Evolutionary conservation across 2,329 filamentous ascomycete genomes (phyloP).

Genomic region (Magnaporthales sp.): DNA sequence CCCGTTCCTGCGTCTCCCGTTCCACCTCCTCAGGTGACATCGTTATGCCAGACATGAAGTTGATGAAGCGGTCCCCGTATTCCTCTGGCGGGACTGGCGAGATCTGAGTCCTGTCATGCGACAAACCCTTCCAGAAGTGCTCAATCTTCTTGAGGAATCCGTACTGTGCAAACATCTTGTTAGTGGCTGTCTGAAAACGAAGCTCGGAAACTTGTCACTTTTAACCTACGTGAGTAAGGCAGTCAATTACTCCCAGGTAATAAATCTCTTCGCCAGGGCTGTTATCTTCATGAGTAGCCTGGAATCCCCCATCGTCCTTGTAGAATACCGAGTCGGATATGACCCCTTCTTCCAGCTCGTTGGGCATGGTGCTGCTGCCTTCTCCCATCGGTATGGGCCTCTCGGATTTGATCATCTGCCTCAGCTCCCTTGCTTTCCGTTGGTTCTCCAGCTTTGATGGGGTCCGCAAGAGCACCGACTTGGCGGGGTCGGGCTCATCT

Average conservation of each 20-base stretch:
- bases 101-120: constrained; percentile 75
- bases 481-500: constrained; percentile 46
- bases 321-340: constrained; percentile 74
- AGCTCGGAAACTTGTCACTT: neutral
- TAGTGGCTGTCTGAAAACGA: constrained; percentile 2
- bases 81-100: constrained; percentile 83
- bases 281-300: constrained; percentile 87
- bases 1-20: constrained; percentile 45
- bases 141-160: constrained; percentile 90
- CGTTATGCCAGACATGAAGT: constrained; percentile 84
- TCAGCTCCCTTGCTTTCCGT: constrained; percentile 80
- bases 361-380: constrained; percentile 76
- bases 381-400: constrained; percentile 89
- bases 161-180: constrained; percentile 50
- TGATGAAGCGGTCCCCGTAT: constrained; percentile 89
- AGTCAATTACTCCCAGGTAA: constrained; percentile 97
- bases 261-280: constrained; percentile 84
- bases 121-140: constrained; percentile 93
- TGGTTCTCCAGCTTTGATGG: constrained; percentile 90
- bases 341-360: constrained; percentile 70
- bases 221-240: constrained; percentile 79
- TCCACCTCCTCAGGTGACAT: constrained; percentile 81
- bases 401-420: constrained; percentile 87
- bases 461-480: constrained; percentile 68
- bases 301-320: constrained; percentile 85